Conservation (phyloP, 139 green algal species). For the Deuterostichococcus epilithicus region DNA sequence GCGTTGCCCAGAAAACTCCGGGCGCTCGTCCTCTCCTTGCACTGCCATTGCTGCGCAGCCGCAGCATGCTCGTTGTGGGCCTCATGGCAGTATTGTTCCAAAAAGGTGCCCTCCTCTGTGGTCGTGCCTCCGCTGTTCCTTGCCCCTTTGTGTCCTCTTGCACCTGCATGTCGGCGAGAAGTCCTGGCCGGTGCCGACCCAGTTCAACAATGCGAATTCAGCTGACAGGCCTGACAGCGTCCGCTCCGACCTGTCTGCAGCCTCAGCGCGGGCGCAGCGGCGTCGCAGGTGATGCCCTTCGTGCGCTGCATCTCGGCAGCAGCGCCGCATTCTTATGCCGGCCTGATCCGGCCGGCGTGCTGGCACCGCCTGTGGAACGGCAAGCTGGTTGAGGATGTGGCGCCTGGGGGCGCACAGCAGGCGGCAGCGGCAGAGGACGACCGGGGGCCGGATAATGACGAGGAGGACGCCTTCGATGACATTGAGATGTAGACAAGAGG, state of each 20-base stretch:
- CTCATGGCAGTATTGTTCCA: background rate
- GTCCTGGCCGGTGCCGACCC: background rate
- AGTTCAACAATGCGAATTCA: too few relatives aligned
- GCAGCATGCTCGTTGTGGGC: background rate
- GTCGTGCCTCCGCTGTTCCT: background rate
- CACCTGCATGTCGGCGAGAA: background rate
- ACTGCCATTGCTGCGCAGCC: background rate
- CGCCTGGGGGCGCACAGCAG: too few relatives aligned
- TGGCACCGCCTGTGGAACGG: background rate
- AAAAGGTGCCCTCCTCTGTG: background rate
- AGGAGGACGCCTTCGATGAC: too few relatives aligned
- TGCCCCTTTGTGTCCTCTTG: background rate
- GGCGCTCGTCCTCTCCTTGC: background rate
- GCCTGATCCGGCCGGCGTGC: background rate
- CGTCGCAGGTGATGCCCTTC: slow-evolving; percentile 6
- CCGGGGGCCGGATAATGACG: background rate
- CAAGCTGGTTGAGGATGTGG: background rate
- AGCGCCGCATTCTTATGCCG: background rate
- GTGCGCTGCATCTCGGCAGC: background rate
- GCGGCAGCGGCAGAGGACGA: too few relatives aligned
- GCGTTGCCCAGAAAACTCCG: background rate
- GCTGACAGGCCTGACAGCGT: background rate
- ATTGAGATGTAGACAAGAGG: too few relatives aligned
- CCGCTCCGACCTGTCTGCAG: background rate
- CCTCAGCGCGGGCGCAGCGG: background rate